These are phyloP conservation scores for Eruca vesicaria DNA, from an alignment of 441 rosid genomes.

Conservation along the genomic window DNA sequence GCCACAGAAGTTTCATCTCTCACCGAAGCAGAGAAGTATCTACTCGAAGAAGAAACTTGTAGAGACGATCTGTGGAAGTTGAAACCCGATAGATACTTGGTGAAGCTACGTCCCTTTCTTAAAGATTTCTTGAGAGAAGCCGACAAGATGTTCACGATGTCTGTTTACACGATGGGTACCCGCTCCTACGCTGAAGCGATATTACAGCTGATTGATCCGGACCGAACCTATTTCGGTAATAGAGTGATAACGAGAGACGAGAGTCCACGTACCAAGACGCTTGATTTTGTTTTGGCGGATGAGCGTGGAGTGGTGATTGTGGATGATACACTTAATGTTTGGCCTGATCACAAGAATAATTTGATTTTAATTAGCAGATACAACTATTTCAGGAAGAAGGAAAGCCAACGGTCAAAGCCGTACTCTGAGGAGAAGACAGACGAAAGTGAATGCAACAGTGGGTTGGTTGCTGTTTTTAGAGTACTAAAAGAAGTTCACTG, in stretches of 20 bases:
- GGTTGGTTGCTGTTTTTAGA: background rate
- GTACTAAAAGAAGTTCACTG: background rate
- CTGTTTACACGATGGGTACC: slow-evolving; percentile 21
- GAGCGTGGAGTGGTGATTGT: slow-evolving; percentile 18
- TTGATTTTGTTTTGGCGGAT: slow-evolving; percentile 31
- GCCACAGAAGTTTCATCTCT: background rate
- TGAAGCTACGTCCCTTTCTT: background rate
- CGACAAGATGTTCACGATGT: slow-evolving; percentile 10
- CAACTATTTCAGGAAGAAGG: background rate
- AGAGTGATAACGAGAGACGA: slow-evolving; percentile 19
- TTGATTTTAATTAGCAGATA: background rate
- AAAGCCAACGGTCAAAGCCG: background rate
- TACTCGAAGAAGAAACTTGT: background rate
- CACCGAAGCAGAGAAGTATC: slow-evolving; percentile 24
- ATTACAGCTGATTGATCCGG: slow-evolving; percentile 19
- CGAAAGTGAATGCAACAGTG: background rate
- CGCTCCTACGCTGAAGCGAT: background rate
- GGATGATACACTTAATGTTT: slow-evolving; percentile 3
- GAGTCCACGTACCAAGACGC: slow-evolving; percentile 10
- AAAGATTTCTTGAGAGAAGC: slow-evolving; percentile 25
- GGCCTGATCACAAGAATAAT: slow-evolving; percentile 18
- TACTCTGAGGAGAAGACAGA: background rate
- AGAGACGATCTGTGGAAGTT: slow-evolving; percentile 11
- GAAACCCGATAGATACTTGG: background rate
- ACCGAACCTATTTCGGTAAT: slow-evolving; percentile 4